phyloP scores from a whole-genome alignment of 768 basidiomycete species.

The Hypholoma fasciculare region DNA sequence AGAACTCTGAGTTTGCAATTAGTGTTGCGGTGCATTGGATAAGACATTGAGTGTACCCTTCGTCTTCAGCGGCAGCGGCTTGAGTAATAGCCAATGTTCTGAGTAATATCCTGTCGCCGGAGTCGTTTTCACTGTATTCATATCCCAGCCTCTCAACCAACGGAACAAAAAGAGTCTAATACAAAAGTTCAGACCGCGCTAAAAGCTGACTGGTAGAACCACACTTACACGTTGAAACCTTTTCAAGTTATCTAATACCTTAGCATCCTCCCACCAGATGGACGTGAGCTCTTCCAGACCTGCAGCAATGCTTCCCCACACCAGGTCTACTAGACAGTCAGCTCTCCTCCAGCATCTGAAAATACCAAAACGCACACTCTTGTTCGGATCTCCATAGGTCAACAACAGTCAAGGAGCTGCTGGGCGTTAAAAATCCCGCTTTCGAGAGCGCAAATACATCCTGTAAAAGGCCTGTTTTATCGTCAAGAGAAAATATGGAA shows the following conservation, averaged over 20 bases:
- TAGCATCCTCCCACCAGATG: slow-evolving; percentile 84
- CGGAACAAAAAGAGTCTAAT: slow-evolving; percentile 69
- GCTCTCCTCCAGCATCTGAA: background rate
- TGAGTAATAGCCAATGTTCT: slow-evolving; percentile 71
- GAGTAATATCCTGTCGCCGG: slow-evolving; percentile 65
- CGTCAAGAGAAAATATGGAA: slow-evolving; percentile 74
- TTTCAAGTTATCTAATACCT: slow-evolving; percentile 52
- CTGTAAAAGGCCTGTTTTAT: slow-evolving; percentile 85
- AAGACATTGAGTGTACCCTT: slow-evolving; percentile 20
- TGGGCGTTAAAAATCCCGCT: slow-evolving; percentile 78
- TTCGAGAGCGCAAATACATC: slow-evolving; percentile 81
- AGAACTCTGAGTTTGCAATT: background rate
- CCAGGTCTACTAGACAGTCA: slow-evolving; percentile 52
- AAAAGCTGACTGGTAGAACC: background rate
- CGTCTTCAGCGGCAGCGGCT: slow-evolving; percentile 34
- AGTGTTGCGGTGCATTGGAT: background rate
- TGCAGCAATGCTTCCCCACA: slow-evolving; percentile 71
- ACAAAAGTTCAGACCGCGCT: background rate
- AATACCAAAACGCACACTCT: slow-evolving; percentile 51
- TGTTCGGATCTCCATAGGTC: slow-evolving; percentile 69
- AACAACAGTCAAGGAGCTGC: slow-evolving; percentile 74
- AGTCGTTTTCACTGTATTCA: slow-evolving; percentile 65
- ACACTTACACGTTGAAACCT: slow-evolving; percentile 57
- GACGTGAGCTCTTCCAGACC: slow-evolving; percentile 54
- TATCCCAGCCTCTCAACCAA: slow-evolving; percentile 79